Conservation (phyloP, 306 rosid genomes). For the Hippophae gyantsensis region DNA sequence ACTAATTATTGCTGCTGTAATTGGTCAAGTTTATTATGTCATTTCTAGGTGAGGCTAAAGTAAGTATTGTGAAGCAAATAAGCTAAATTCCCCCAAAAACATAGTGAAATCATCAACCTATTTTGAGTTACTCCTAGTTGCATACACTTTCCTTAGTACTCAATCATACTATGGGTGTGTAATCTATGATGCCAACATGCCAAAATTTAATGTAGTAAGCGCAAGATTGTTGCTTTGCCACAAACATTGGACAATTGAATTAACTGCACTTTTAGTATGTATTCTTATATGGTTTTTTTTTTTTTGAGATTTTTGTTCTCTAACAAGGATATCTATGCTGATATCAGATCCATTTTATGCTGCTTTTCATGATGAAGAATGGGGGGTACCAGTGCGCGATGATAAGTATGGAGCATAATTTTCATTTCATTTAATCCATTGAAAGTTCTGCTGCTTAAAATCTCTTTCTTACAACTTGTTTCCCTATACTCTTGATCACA, state of each 20-base stretch:
- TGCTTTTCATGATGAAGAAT: constrained; percentile 71
- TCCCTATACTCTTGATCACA: constrained; percentile 23
- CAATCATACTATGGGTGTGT: too few species aligned
- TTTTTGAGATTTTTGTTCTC: constrained; percentile 10
- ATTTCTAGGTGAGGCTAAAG: too few species aligned
- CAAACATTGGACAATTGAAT: background rate
- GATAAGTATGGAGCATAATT: constrained; percentile 54
- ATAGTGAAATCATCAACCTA: too few species aligned
- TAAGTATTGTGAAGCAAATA: too few species aligned
- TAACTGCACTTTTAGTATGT: constrained; percentile 6
- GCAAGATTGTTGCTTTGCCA: background rate
- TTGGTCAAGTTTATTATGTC: too few species aligned
- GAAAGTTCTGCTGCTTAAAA: background rate
- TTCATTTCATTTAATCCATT: constrained; percentile 15
- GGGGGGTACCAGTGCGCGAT: constrained; percentile 78
- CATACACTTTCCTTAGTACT: too few species aligned
- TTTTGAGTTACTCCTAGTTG: too few species aligned
- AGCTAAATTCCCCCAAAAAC: too few species aligned
- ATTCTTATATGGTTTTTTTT: background rate
- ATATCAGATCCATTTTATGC: constrained; percentile 17
- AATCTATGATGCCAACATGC: background rate
- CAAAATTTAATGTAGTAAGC: constrained; percentile 2
- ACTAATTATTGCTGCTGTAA: too few species aligned
- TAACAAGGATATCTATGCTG: constrained; percentile 30
- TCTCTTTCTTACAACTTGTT: constrained; percentile 8